These are phyloP conservation scores for Syzygium jambos DNA, from an alignment of 345 rosid species.

Conservation along the genomic window DNA sequence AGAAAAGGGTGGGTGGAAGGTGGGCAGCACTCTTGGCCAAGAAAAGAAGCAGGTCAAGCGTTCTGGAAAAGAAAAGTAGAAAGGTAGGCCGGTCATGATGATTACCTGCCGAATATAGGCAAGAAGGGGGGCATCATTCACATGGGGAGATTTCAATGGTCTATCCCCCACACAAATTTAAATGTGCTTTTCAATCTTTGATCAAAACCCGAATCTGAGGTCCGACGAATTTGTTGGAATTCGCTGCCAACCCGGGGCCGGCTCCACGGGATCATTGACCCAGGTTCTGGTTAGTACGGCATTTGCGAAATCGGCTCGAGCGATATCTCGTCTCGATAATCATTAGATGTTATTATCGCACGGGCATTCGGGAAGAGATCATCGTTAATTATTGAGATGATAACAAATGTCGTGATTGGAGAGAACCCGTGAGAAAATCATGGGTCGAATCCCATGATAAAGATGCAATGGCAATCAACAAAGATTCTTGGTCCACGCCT, in stretches of 20 bases:
- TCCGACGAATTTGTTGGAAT: neutral
- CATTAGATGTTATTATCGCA: neutral
- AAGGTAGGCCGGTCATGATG: neutral
- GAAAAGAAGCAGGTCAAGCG: neutral
- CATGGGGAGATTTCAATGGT: neutral
- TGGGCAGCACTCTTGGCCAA: neutral
- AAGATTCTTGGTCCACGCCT: neutral
- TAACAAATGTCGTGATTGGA: neutral
- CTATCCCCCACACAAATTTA: neutral
- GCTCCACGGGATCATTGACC: neutral
- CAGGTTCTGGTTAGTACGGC: neutral
- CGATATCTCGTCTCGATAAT: neutral
- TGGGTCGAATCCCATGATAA: neutral
- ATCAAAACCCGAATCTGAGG: neutral
- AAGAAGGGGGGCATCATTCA: neutral
- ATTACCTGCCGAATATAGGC: neutral
- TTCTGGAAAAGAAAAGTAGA: neutral
- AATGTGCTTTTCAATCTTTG: neutral
- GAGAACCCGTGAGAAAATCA: neutral
- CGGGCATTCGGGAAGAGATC: neutral
- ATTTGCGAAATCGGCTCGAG: fast-evolving
- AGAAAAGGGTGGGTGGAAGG: neutral
- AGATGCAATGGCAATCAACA: neutral
- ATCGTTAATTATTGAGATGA: neutral
- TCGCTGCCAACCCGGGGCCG: neutral